Evolutionary conservation across 495 filamentous ascomycete genomes (phyloP).

Genomic region (Hypoxylon cercidicola): DNA sequence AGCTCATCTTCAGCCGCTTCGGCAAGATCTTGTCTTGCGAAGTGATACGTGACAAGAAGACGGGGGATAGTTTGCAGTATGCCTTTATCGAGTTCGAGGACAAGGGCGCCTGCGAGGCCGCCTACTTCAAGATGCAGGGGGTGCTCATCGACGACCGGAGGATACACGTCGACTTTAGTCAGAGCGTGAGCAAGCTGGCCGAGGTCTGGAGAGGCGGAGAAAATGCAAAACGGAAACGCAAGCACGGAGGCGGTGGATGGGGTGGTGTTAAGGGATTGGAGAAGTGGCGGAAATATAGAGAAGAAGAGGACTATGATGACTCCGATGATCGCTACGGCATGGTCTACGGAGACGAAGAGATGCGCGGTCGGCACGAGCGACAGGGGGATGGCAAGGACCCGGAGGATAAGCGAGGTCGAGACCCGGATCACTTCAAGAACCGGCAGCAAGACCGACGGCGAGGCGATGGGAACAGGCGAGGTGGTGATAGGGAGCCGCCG

Average conservation of each 20-base stretch:
- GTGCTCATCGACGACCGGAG: constrained; percentile 97
- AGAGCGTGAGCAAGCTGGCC: constrained; percentile 92
- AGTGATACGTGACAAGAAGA: constrained; percentile 93
- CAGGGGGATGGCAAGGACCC: constrained; percentile 31
- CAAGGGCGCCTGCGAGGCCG: constrained; percentile 90
- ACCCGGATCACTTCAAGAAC: constrained; percentile 21
- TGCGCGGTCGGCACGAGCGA: constrained; percentile 58
- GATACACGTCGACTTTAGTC: constrained; percentile 98
- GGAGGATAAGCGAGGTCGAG: constrained; percentile 30
- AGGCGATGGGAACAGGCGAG: constrained; percentile 10
- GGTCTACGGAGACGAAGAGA: constrained; percentile 82
- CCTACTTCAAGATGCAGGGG: constrained; percentile 98
- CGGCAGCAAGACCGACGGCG: constrained; percentile 17
- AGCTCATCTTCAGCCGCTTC: constrained; percentile 96
- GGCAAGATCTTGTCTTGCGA: constrained; percentile 96
- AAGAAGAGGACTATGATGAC: constrained; percentile 64
- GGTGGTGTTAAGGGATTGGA: constrained; percentile 88
- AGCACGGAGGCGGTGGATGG: constrained; percentile 84
- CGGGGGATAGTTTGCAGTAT: constrained; percentile 95
- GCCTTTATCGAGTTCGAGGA: constrained; percentile 98
- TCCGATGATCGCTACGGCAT: constrained; percentile 72
- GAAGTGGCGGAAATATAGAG: constrained; percentile 89
- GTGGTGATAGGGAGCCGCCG: constrained; percentile 23
- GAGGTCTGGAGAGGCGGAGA: constrained; percentile 89
- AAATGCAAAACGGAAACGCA: constrained; percentile 84